Conservation (phyloP, 2,329 filamentous ascomycete genomes). For the Pestalotiopsis sp. region DNA sequence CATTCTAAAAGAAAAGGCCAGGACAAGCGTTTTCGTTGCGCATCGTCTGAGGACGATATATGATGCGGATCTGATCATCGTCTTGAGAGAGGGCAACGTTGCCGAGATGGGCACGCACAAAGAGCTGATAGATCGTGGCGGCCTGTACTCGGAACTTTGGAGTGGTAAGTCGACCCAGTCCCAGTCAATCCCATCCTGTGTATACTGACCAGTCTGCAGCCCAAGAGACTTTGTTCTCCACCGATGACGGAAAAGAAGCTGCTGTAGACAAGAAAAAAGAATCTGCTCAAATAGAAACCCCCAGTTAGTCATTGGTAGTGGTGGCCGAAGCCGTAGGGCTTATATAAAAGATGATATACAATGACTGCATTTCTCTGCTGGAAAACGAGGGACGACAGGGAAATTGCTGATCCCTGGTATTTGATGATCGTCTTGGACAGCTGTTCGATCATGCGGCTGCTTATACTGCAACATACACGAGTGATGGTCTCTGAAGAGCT, state of each 20-base stretch:
- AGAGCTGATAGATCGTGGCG: slow-evolving; percentile 75
- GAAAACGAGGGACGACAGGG: background rate
- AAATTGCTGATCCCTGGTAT: background rate
- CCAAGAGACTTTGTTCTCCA: slow-evolving; percentile 57
- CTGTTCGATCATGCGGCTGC: background rate
- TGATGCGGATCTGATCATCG: slow-evolving; percentile 91
- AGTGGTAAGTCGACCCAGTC: slow-evolving; percentile 63
- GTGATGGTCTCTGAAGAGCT: too few relatives aligned
- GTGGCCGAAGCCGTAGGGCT: background rate
- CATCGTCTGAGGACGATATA: slow-evolving; percentile 92
- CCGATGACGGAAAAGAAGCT: slow-evolving; percentile 20
- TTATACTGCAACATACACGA: too few relatives aligned
- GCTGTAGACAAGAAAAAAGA: slow-evolving; percentile 1
- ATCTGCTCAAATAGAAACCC: background rate
- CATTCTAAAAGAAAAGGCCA: slow-evolving; percentile 82
- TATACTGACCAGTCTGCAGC: slow-evolving; percentile 38
- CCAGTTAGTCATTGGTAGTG: background rate
- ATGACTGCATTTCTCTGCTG: background rate
- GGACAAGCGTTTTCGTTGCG: slow-evolving; percentile 94
- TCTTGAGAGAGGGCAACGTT: slow-evolving; percentile 81
- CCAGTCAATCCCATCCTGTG: background rate
- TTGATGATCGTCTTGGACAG: background rate
- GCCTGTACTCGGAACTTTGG: slow-evolving; percentile 90
- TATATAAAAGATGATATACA: background rate
- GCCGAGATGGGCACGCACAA: slow-evolving; percentile 88